Base-by-base conservation (phyloP, 768 basidiomycete genomes). In the Tulasnella sp. region DNA sequence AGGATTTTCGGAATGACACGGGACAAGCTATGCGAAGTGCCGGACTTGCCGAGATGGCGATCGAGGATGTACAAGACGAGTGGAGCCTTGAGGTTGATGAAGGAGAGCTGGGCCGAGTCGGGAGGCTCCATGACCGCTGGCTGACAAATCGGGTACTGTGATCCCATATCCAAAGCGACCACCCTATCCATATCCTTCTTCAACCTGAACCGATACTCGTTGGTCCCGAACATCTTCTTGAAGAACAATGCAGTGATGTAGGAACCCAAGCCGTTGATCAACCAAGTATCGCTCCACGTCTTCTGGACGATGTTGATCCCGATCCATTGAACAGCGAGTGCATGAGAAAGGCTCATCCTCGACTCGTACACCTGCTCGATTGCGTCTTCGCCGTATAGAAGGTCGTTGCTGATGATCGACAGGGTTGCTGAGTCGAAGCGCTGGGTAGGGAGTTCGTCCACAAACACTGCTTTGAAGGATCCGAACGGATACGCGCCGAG, bases 181-280 rank as follows among this genome's bases (percentile, higher is more conserved):
- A 97, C 93, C 26, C 95, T 92, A 81, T 95, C 91, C 90, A 98
- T 97, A 83, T 99, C 98, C 83, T 95, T 95, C 86, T 96, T 96
- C 82, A 99, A 84, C 77, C 94, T 88, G 84, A 95, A 98, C 6
- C 98, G 90, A 82, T 97, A 99, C 83, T 99, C 98, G 86, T 99
- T 99, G 84, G 92, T 98, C 51, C 98, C 98, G 77, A 98, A 87
- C 18, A 96, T 86, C 84, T 92, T 93, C 78, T 91, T 90, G 81
- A 96, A 85, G 86, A 94, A 98, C 57, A 96, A 88, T 13, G 92
- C 92, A 6, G 93, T 92, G 82, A 99, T 92, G 83, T 98, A 96
- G 20, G 96, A 87, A 11, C 94, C 92, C 70, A 99, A 86, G 1
- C 96, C 98, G 82, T 97, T 95, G 78, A 96, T 91, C n/a, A 99